A percentile compares a stretch with the other conserved stretches of the same genome.
Conservation (phyloP, 352 stramenopile genomes). For the Phytopythium boreale region DNA sequence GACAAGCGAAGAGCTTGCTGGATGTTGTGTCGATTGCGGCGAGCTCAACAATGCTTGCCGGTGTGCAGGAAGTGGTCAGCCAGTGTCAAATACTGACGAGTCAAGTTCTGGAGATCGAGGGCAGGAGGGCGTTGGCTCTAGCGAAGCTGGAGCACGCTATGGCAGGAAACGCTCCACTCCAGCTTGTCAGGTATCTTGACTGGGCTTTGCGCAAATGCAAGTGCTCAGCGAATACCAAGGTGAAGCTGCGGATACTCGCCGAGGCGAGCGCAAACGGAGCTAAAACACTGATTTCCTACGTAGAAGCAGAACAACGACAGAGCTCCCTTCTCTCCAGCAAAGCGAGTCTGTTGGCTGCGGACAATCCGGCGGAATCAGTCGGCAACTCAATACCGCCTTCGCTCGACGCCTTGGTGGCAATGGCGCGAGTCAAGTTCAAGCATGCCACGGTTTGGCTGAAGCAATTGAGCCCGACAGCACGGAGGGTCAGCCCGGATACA, state of each 20-base stretch:
- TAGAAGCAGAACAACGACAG: constrained; percentile 3
- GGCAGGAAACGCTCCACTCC: constrained; percentile 12
- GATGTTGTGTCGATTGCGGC: constrained; percentile 26
- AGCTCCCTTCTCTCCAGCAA: constrained; percentile 3
- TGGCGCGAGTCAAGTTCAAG: constrained; percentile 33
- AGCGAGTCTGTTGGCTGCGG: constrained; percentile 2
- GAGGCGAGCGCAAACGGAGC: constrained; percentile 19
- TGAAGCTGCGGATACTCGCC: constrained; percentile 13
- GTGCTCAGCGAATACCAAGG: constrained; percentile 11
- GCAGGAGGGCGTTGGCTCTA: constrained; percentile 17
- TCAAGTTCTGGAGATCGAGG: constrained; percentile 37
- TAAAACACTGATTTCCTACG: constrained; percentile 3
- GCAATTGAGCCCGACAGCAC: constrained; percentile 8
- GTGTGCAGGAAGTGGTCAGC: background rate
- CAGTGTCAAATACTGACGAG: constrained; percentile 24
- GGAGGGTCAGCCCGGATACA: background rate
- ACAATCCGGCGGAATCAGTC: background rate
- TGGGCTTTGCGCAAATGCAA: constrained; percentile 33
- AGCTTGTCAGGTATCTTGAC: constrained; percentile 24
- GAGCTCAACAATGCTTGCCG: background rate
- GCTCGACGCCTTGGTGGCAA: constrained; percentile 18
- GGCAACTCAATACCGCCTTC: constrained; percentile 4
- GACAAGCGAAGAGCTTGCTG: constrained; percentile 54
- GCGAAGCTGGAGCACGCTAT: constrained; percentile 18
- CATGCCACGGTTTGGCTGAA: constrained; percentile 22